Conservation (phyloP, 345 rosid species). For the Syzygium aqueum region DNA sequence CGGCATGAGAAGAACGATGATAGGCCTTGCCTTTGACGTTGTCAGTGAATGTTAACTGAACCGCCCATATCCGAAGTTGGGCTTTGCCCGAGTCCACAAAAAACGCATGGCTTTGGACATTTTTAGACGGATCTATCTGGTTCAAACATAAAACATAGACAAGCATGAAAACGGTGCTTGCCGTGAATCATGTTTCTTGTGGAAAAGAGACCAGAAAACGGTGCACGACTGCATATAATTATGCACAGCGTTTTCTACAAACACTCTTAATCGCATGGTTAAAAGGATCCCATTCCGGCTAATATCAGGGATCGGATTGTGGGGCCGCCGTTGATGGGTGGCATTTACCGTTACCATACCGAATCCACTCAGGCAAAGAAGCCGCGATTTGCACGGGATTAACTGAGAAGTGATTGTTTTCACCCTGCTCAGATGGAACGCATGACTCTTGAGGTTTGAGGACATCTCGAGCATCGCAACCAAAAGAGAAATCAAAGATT, state of each 20-base stretch:
- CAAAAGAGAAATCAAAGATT: not conserved
- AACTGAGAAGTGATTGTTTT: not conserved
- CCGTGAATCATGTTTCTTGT: not conserved
- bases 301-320: not conserved
- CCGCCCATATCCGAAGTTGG: not conserved
- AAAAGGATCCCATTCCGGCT: not conserved
- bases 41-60: not conserved
- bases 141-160: not conserved
- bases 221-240: not conserved
- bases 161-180: not conserved
- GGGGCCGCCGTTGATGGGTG: not conserved
- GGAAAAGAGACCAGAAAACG: not conserved
- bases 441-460: not conserved
- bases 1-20: not conserved
- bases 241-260: not conserved
- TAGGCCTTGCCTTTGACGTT: not conserved
- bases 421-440: not conserved
- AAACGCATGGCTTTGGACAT: too few species aligned
- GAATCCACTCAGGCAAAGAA: not conserved
- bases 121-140: too few species aligned
- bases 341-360: not conserved
- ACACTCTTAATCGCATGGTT: not conserved
- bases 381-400: not conserved
- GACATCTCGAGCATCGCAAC: not conserved
- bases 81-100: not conserved